Conservation (phyloP, 2,329 filamentous ascomycete genomes). For the Didymella sp. region DNA sequence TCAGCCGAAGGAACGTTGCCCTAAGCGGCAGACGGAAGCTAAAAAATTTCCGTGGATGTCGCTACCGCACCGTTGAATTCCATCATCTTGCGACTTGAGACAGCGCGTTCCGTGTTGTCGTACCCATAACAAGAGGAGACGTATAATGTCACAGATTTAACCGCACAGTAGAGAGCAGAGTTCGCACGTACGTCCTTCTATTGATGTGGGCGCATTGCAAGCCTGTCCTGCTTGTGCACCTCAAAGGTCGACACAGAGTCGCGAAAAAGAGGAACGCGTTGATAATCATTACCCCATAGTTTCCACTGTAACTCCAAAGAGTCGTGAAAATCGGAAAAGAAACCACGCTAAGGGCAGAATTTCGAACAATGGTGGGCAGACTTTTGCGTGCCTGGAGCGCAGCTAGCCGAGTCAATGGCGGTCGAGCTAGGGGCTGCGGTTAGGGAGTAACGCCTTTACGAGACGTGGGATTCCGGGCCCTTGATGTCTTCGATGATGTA, state of each 20-base stretch:
- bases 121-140: conserved; percentile 17
- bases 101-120: conserved; percentile 11
- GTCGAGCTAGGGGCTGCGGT: conserved; percentile 23
- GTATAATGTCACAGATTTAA: too few relatives aligned
- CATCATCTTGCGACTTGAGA: conserved; percentile 13
- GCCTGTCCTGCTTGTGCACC: conserved; percentile 8
- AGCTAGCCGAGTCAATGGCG: conserved; percentile 14
- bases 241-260: not conserved
- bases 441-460: conserved; percentile 35
- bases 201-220: conserved; percentile 4
- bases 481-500: conserved; percentile 2
- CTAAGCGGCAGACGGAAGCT: not conserved
- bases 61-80: conserved; percentile 5
- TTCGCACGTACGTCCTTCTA: too few relatives aligned
- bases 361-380: conserved; percentile 24
- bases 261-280: conserved; percentile 11
- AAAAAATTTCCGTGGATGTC: not conserved
- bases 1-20: not conserved
- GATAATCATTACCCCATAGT: conserved; percentile 22
- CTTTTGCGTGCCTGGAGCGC: conserved; percentile 14
- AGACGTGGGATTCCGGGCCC: conserved; percentile 40
- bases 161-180: too few relatives aligned
- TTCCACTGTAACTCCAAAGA: conserved; percentile 21
- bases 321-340: conserved; percentile 22
- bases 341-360: conserved; percentile 33